Evolutionary conservation across 1,284 basidiomycete species (phyloP).

Genomic region (Somion occarium): DNA sequence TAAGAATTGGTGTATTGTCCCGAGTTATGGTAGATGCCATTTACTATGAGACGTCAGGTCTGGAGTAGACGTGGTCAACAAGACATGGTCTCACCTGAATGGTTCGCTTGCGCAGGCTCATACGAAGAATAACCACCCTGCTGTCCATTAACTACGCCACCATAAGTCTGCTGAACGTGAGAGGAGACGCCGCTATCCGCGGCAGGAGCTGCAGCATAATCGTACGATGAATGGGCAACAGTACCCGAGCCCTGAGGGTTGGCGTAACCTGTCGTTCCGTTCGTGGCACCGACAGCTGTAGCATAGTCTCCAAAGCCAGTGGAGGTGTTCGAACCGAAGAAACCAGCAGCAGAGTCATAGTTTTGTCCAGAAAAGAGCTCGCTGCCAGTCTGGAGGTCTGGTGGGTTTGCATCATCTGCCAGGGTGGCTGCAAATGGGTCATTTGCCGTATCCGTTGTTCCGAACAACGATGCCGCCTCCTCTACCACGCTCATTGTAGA

Average conservation of each 20-base stretch:
- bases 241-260: background rate
- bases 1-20: background rate
- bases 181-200: background rate
- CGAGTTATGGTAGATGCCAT: constrained; percentile 5
- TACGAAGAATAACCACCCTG: constrained; percentile 4
- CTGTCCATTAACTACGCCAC: constrained; percentile 10
- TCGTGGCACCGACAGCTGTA: background rate
- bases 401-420: constrained; percentile 1
- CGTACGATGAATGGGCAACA: background rate
- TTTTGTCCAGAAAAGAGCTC: constrained; percentile 8
- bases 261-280: background rate
- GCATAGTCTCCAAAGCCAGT: background rate
- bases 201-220: background rate
- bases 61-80: background rate
- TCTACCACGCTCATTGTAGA: constrained; percentile 55
- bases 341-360: constrained; percentile 12
- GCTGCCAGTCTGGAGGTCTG: background rate
- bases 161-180: constrained; percentile 7
- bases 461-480: constrained; percentile 76
- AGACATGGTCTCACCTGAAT: constrained; percentile 13
- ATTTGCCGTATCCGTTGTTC: constrained; percentile 44
- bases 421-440: constrained; percentile 15
- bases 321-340: constrained; percentile 9
- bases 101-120: constrained; percentile 11
- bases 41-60: constrained; percentile 1